phyloP scores from a whole-genome alignment of 1,139 yeast genomes.

The Yamadazyma dendronema region DNA sequence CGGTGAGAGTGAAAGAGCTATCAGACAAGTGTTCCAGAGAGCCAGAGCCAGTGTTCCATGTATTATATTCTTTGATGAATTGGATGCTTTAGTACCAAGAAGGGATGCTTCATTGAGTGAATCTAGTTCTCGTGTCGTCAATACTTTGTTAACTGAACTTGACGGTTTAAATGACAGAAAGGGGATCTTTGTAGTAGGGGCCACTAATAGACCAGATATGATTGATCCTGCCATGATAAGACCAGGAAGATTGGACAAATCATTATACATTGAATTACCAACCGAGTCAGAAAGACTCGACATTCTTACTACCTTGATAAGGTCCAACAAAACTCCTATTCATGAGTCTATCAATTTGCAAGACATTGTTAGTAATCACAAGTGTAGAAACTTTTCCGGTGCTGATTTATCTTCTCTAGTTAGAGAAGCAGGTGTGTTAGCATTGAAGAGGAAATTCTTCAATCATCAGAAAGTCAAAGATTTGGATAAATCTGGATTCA shows the following conservation, averaged over 20 bases:
- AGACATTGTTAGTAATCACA: conserved; percentile 65
- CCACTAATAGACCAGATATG: conserved; percentile 97
- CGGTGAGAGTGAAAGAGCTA: conserved; percentile 95
- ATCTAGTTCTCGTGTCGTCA: conserved; percentile 90
- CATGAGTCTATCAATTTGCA: conserved; percentile 59
- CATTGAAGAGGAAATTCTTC: conserved; percentile 72
- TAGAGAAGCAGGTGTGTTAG: conserved; percentile 88
- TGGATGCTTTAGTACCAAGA: conserved; percentile 93
- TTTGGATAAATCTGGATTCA: conserved; percentile 45
- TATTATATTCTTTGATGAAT: conserved; percentile 91
- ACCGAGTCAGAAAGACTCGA: conserved; percentile 73
- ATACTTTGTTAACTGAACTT: conserved; percentile 86
- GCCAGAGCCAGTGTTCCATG: conserved; percentile 96
- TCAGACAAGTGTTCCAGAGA: conserved; percentile 88
- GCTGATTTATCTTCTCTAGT: conserved; percentile 92
- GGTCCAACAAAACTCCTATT: conserved; percentile 73
- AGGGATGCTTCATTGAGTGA: conserved; percentile 87
- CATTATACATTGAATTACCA: conserved; percentile 88
- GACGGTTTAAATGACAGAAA: conserved; percentile 92
- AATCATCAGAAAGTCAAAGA: conserved; percentile 47
- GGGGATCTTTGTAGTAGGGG: conserved; percentile 94
- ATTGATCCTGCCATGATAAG: conserved; percentile 97
- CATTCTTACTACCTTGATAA: conserved; percentile 73
- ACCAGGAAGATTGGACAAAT: conserved; percentile 95
- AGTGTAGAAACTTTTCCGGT: conserved; percentile 89